Percentiles rank a stretch among this genome's conserved stretches.
Evolutionary conservation across 257 asterid genomes (phyloP).

Genomic region (Penstemon davidsonii): DNA sequence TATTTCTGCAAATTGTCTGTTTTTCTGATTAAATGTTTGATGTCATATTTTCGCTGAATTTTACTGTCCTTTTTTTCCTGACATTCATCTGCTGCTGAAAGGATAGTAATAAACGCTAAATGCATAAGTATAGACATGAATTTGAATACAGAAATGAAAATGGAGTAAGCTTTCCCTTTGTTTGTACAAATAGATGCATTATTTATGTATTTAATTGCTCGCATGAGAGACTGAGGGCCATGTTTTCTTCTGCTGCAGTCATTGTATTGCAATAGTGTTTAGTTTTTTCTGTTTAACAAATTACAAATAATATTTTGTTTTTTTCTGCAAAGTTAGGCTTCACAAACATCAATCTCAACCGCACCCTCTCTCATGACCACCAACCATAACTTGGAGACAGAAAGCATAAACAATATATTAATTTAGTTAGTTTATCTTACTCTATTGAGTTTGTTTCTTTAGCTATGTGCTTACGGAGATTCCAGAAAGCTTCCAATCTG

Average conservation of each 20-base stretch:
- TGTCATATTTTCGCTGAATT: constrained; percentile 7
- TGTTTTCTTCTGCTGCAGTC: constrained; percentile 13
- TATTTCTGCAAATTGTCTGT: not conserved
- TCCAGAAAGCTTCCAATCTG: constrained; percentile 58
- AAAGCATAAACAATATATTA: constrained; percentile 8
- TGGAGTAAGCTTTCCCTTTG: constrained; percentile 14
- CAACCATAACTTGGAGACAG: constrained; percentile 10
- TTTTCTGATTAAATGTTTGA: constrained; percentile 17
- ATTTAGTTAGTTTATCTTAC: constrained; percentile 9
- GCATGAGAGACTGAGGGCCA: not conserved
- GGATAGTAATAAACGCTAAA: constrained; percentile 10
- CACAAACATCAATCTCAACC: constrained; percentile 11
- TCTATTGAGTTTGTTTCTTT: constrained; percentile 35
- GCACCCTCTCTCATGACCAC: constrained; percentile 1
- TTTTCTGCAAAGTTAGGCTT: constrained; percentile 6
- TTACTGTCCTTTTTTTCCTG: constrained; percentile 8
- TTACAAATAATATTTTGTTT: not conserved
- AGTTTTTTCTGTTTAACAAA: not conserved
- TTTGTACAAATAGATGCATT: constrained; percentile 1
- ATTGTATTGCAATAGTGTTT: constrained; percentile 19
- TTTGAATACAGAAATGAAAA: not conserved
- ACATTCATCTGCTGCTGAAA: constrained; percentile 23
- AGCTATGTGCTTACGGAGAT: constrained; percentile 96
- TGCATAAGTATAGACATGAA: not conserved
- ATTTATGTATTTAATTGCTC: constrained; percentile 10